Conservation (phyloP, 2,329 filamentous ascomycete genomes). For the Pestalotiopsis sp. region DNA sequence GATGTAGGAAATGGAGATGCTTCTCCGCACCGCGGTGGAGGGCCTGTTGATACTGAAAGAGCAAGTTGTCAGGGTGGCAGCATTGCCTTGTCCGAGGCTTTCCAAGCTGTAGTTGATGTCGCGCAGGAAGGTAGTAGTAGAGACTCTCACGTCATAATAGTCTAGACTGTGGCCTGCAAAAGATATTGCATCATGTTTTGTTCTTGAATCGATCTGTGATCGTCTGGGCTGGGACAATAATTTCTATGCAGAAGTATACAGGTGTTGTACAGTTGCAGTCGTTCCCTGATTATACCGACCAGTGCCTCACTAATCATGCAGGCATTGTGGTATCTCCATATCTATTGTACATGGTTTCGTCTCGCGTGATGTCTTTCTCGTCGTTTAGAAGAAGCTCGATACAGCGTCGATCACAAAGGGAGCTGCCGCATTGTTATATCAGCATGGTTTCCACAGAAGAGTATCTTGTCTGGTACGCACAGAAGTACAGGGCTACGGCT, state of each 20-base stretch:
- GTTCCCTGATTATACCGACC: background rate
- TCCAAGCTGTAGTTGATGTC: background rate
- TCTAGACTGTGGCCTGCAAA: background rate
- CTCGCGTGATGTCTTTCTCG: background rate
- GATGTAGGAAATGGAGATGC: background rate
- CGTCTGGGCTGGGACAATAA: background rate
- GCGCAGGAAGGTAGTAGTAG: background rate
- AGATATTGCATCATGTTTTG: background rate
- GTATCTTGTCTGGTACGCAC: slow-evolving; percentile 52
- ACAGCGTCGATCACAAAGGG: slow-evolving; percentile 60
- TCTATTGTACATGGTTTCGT: background rate
- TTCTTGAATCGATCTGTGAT: background rate
- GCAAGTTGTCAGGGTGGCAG: background rate
- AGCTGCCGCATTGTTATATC: slow-evolving; percentile 36
- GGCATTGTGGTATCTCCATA: background rate
- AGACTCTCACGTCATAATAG: background rate
- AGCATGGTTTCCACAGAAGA: background rate
- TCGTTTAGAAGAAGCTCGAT: slow-evolving; percentile 36
- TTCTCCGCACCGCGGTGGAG: background rate
- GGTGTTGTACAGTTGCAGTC: slow-evolving; percentile 4
- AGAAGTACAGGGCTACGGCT: slow-evolving; percentile 73
- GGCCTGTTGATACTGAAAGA: background rate
- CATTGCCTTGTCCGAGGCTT: background rate
- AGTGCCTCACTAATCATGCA: background rate
- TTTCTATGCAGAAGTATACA: slow-evolving; percentile 2